Percentiles rank a stretch among this genome's conserved stretches.
phyloP scores from a whole-genome alignment of 192 early-diverging fungal species.

The Coemansia sp. region DNA sequence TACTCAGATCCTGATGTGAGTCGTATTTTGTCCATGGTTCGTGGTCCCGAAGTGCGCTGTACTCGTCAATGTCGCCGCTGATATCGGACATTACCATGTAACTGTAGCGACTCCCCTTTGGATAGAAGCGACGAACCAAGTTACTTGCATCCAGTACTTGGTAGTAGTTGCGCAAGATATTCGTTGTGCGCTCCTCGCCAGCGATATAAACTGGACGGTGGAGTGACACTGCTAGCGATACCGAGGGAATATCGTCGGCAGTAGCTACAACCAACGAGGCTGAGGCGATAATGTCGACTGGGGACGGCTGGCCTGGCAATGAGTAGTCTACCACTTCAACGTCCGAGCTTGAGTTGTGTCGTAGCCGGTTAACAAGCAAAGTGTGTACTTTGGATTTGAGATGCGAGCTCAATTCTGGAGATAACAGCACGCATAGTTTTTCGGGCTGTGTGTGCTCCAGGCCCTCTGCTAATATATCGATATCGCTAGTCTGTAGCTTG shows the following conservation, averaged over 20 bases:
- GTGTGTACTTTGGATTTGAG: constrained; percentile 25
- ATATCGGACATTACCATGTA: constrained; percentile 52
- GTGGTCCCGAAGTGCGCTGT: constrained; percentile 52
- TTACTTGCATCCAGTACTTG: constrained; percentile 37
- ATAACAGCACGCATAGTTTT: constrained; percentile 27
- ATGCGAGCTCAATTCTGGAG: constrained; percentile 17
- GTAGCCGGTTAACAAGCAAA: constrained; percentile 29
- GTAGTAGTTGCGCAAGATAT: constrained; percentile 48
- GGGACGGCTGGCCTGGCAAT: constrained; percentile 26
- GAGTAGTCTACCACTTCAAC: constrained; percentile 42
- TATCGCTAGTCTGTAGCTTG: constrained; percentile 27
- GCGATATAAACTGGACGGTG: constrained; percentile 47
- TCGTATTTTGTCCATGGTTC: constrained; percentile 49
- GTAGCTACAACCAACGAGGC: constrained; percentile 40
- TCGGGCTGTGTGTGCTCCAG: constrained; percentile 19
- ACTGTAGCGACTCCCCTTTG: constrained; percentile 48
- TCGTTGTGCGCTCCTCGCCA: constrained; percentile 42
- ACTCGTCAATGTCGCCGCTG: constrained; percentile 35
- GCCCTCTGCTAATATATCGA: constrained; percentile 30
- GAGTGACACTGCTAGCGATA: constrained; percentile 41
- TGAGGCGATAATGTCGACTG: constrained; percentile 19
- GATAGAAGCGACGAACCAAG: constrained; percentile 54
- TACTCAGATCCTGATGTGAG: constrained; percentile 31
- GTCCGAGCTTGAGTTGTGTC: neutral
- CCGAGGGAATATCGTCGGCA: constrained; percentile 36